phyloP scores from a whole-genome alignment of 2,329 filamentous ascomycete species.

The Aspergillus ruber region DNA sequence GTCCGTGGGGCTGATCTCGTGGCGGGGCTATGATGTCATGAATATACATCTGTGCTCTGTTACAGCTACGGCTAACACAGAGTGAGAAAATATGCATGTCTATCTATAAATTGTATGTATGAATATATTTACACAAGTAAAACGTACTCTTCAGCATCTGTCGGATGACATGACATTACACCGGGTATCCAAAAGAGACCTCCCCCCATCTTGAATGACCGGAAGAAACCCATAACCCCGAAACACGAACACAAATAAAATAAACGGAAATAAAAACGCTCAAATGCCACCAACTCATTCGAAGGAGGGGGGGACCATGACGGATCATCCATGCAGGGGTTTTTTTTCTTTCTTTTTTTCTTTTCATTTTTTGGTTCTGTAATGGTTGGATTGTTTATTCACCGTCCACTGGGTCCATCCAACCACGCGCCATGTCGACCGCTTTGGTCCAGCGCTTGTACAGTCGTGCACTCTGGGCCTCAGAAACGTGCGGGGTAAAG shows the following conservation, averaged over 20 bases:
- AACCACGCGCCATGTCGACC: constrained; percentile 71
- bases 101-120: constrained; percentile 25
- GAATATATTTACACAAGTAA: background rate
- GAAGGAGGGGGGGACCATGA: background rate
- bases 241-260: background rate
- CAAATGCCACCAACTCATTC: constrained; percentile 2
- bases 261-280: constrained; percentile 3
- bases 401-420: constrained; percentile 38
- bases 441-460: constrained; percentile 70
- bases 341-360: background rate
- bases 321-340: background rate
- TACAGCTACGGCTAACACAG: background rate
- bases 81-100: constrained; percentile 41
- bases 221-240: constrained; percentile 3
- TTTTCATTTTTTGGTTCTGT: background rate
- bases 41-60: background rate
- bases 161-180: constrained; percentile 3
- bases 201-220: constrained; percentile 6
- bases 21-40: background rate
- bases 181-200: constrained; percentile 11
- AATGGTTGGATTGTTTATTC: background rate
- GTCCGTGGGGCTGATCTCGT: too few relatives aligned
- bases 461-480: constrained; percentile 54
- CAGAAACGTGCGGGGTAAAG: constrained; percentile 61
- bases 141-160: background rate